Percentiles rank a stretch among this genome's conserved stretches.
These are phyloP conservation scores for Entomortierella lignicola DNA, from an alignment of 192 early-diverging fungal genomes.

Conservation along the genomic window DNA sequence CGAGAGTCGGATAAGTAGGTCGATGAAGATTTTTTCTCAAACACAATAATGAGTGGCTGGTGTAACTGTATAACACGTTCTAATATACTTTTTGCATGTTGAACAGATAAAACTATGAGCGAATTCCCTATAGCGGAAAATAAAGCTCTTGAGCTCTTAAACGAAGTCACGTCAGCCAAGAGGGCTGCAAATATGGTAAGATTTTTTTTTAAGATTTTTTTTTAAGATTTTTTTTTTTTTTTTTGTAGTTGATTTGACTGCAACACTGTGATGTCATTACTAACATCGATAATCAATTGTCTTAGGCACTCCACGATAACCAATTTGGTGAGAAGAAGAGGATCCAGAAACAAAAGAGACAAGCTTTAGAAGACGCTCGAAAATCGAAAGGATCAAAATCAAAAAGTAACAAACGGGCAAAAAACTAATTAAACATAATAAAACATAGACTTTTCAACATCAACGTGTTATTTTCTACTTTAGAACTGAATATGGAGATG, in stretches of 20 bases:
- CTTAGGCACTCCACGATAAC: conserved; percentile 61
- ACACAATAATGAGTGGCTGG: neutral
- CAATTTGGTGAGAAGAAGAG: conserved; percentile 65
- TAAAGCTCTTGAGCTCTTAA: conserved; percentile 85
- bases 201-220: neutral
- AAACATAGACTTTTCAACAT: neutral
- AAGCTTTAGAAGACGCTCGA: conserved; percentile 37
- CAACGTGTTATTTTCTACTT: too few relatives aligned
- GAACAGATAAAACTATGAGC: conserved; percentile 80
- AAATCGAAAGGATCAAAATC: conserved; percentile 13
- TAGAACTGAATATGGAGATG: neutral
- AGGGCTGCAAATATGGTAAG: conserved; percentile 86
- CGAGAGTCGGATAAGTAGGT: conserved; percentile 82
- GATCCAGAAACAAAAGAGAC: conserved; percentile 72
- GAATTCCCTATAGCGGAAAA: conserved; percentile 84
- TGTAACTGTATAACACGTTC: too few relatives aligned
- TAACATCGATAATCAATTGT: neutral
- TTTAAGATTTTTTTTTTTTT: neutral
- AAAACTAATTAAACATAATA: conserved; percentile 2
- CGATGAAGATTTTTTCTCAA: neutral
- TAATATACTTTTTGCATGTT: neutral
- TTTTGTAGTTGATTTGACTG: neutral
- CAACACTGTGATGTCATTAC: neutral
- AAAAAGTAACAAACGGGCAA: conserved; percentile 27
- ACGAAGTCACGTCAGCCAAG: conserved; percentile 89